Base-by-base conservation (phyloP, 1,284 basidiomycete genomes). In the Anthracocystis walkeri region DNA sequence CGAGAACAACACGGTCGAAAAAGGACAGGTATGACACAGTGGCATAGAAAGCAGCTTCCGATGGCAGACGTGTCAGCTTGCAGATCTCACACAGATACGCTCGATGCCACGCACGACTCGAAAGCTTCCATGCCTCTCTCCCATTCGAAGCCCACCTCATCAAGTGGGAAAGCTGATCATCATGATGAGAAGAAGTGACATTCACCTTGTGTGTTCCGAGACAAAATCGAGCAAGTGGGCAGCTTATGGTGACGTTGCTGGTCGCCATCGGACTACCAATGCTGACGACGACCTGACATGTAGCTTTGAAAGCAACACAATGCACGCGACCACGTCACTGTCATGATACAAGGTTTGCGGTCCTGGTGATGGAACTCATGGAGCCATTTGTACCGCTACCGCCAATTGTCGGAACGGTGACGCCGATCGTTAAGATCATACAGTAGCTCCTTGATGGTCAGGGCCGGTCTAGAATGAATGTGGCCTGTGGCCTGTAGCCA, bases 401-500 rank as follows among this genome's bases (percentile, higher is more conserved):
- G 25, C 18, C 44, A n/a, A 31, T n/a, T 31, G 48, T 20, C 29
- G 29, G 48, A 10, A 27, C 29, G 48, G 23, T 20, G 6, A 4
- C 48, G 31, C 48, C 29, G 29, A 5, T 23, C 8, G 14, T 18
- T 48, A 3, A 8, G 5, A n/a, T 31, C 16, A n/a, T n/a, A n/a
- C n/a, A n/a, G 20, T 27, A 49, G 48, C 52, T 31, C 12, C 23
- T 31, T 41, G n/a, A 29, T 31, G 11, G 3, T 14, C 23, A 27
- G 7, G 18, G 35, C 35, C 35, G 51, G n/a, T 41, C 51, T 14
- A 21, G 27, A 35, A 38, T 20, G 27, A 35, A 42, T 58, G 62
- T 64, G 55, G 18, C 29, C 29, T 58, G 62, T 64, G 55, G 18
- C 29, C 29, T 29, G 29, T 29, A 29, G 29, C 33, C 33, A 58